Percentiles rank a stretch among this genome's conserved stretches.
Conservation (phyloP, 2,329 filamentous ascomycete species). For the Fusarium bactridioides region DNA sequence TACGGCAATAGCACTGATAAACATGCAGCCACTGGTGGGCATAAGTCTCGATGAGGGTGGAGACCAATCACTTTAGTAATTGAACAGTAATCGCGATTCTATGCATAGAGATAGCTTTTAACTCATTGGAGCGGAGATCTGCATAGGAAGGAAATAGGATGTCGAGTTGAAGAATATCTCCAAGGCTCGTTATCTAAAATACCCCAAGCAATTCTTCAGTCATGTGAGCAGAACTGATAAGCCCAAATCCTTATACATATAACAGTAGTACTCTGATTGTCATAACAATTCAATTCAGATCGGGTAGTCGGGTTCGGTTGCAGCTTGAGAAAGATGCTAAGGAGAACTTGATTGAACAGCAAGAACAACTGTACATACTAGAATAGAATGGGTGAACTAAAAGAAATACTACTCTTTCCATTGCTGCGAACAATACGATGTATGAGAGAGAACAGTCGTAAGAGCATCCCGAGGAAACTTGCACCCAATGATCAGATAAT, state of each 20-base stretch:
- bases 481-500: not conserved
- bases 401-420: rapidly evolving
- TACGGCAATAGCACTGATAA: not conserved
- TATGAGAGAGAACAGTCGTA: rapidly evolving
- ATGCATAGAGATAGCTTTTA: rapidly evolving
- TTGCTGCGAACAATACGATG: rapidly evolving
- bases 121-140: rapidly evolving
- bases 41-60: not conserved
- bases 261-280: rapidly evolving
- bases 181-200: rapidly evolving
- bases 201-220: rapidly evolving
- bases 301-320: not conserved
- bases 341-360: rapidly evolving
- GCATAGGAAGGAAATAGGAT: no score
- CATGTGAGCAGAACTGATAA: rapidly evolving
- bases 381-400: no score
- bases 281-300: rapidly evolving
- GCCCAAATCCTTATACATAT: rapidly evolving
- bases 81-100: not conserved
- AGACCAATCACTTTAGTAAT: not conserved
- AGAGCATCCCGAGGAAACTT: not conserved
- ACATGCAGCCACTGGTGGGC: not conserved
- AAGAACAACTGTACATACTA: not conserved
- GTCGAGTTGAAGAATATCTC: rapidly evolving
- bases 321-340: not conserved